Conservation (phyloP, 352 stramenopile species). For the Discostella stelligera region DNA sequence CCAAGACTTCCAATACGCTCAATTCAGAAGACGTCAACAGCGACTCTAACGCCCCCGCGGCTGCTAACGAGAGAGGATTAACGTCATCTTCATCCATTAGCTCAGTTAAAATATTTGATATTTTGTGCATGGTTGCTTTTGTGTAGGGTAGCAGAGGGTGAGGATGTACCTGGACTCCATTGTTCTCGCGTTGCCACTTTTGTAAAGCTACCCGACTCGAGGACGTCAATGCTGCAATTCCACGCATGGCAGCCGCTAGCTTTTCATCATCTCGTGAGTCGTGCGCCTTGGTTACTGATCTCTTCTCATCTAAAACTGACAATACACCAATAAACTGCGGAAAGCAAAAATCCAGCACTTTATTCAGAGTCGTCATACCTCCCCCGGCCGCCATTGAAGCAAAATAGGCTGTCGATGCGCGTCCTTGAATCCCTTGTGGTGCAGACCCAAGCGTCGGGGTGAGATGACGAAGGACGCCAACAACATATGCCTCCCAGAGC, state of each 20-base stretch:
- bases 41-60: conserved; percentile 54
- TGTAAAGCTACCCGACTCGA: conserved; percentile 51
- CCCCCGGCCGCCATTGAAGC: conserved; percentile 60
- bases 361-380: conserved; percentile 55
- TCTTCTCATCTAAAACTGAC: conserved; percentile 21
- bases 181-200: conserved; percentile 33
- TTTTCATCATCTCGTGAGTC: conserved; percentile 51
- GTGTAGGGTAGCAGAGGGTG: conserved; percentile 55
- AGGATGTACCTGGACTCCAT: conserved; percentile 53
- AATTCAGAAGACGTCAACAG: conserved; percentile 38
- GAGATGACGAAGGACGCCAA: conserved; percentile 39
- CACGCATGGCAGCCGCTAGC: conserved; percentile 49
- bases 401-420: conserved; percentile 69
- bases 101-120: conserved; percentile 18
- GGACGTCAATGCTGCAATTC: conserved; percentile 66
- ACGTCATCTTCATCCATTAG: conserved; percentile 22
- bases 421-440: conserved; percentile 47
- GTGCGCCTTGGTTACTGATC: neutral
- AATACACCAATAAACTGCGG: conserved; percentile 33
- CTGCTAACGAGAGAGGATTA: conserved; percentile 39
- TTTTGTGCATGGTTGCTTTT: conserved; percentile 22
- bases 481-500: conserved; percentile 66
- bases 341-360: conserved; percentile 47
- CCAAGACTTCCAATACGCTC: conserved; percentile 7
- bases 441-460: conserved; percentile 45